Base-by-base conservation (phyloP, 345 rosid species). In the Salix exigua region DNA sequence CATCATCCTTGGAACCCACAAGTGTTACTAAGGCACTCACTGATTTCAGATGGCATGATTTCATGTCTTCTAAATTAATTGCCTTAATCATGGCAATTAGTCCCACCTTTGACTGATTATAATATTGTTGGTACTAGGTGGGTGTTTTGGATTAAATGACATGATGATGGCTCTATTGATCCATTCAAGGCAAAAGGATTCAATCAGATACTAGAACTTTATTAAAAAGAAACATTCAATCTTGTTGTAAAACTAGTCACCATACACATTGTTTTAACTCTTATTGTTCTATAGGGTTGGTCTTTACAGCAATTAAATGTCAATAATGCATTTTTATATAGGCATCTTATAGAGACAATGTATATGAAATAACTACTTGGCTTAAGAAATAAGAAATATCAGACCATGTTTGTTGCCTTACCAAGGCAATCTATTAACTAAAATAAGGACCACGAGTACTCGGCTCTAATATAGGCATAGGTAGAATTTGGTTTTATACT, bases 261-360 rank as follows among this genome's bases (percentile, higher is more conserved):
- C 4, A 21, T 55, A 2, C 1, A 0, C 0, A 6, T 0, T 21
- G 2, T 21, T 4, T 21, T n/a, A 0, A 53, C 13, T 4, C 21
- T 53, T 53, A 13, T 0, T 2, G 3, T 53, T 53, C n/a, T 55
- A 0, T 5, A 21, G 2, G 25, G 12, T 0, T 55, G 61, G 61
- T 21, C 61, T 8, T 0, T 55, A 0, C 4, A 1, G 0, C 26
- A 55, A 21, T 3, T n/a, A 9, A 13, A 55, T 0, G 5, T 55
- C 0, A 55, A n/a, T 8, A 8, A 55, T 55, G 61, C 1, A 0
- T 55, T 55, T 55, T 0, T 55, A 7, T 2, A n/a, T 8, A 0
- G 26, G 1, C 13, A 55, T 55, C 13, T 55, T 23, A 19, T 25
- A 0, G 0, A n/a, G 7, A 21, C n/a, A 1, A 4, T n/a, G 0